Percentiles rank a stretch among this genome's conserved stretches.
Evolutionary conservation across 352 stramenopile genomes (phyloP).

Genomic region (Globisporangium okanoganense): DNA sequence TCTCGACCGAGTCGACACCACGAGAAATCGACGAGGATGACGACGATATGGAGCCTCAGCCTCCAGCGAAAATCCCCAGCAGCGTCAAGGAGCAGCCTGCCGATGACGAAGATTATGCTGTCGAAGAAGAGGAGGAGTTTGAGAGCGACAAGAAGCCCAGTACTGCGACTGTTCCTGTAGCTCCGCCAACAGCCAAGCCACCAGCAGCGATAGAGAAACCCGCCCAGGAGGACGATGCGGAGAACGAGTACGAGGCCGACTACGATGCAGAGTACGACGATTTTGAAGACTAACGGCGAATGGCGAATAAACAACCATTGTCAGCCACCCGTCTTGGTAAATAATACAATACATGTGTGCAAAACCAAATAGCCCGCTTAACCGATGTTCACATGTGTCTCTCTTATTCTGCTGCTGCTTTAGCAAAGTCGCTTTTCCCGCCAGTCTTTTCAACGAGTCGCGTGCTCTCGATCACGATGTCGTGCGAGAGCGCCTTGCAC

Average conservation of each 20-base stretch:
- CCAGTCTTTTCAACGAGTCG: slow-evolving; percentile 89
- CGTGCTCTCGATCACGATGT: slow-evolving; percentile 91
- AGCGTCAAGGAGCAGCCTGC: slow-evolving; percentile 6
- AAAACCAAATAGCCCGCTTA: neutral
- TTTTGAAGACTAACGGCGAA: slow-evolving; percentile 43
- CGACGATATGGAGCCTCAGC: slow-evolving; percentile 8
- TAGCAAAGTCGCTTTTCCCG: slow-evolving; percentile 80
- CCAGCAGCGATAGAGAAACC: neutral
- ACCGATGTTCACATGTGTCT: no score
- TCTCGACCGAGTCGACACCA: slow-evolving; percentile 13
- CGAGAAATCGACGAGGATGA: slow-evolving; percentile 34
- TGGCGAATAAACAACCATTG: neutral
- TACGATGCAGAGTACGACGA: slow-evolving; percentile 62
- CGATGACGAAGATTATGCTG: slow-evolving; percentile 32
- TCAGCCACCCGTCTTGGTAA: neutral
- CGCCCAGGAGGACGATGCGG: slow-evolving; percentile 13
- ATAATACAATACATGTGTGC: neutral
- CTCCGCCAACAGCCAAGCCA: neutral
- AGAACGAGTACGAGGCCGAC: slow-evolving; percentile 22
- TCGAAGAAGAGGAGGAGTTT: slow-evolving; percentile 39
- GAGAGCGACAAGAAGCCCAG: slow-evolving; percentile 26
- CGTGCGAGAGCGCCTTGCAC: slow-evolving; percentile 94
- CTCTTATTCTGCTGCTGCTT: slow-evolving; percentile 12
- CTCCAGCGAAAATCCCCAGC: neutral
- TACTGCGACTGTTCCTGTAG: no score